Base-by-base conservation (phyloP, 495 filamentous ascomycete genomes). In the Penicillium lagena region DNA sequence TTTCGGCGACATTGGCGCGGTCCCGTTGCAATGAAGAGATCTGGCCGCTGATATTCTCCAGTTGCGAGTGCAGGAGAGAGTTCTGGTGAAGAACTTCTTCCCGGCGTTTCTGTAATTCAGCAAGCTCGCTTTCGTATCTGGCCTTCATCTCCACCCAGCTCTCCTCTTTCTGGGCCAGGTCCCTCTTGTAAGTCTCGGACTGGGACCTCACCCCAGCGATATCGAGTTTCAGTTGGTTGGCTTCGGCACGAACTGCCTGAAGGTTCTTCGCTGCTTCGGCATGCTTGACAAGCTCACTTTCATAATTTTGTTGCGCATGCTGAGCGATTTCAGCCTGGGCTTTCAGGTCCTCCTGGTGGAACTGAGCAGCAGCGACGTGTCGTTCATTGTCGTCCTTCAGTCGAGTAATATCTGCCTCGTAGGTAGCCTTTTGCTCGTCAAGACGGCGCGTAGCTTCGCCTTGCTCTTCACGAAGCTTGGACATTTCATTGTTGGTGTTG, bases 271-370 rank as follows among this genome's bases (percentile, higher is more conserved):
- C 87, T 12, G 94, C 91, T 47, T 95, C 89, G 3, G 89, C 90
- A 59, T 99, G 94, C 62, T 90, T 95, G 54, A 95, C 79, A 1
- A 97, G 75, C 54, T 97, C 94, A 40, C 77, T 80, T 60, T 99
- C 94, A 54, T 99, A 99, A 48, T 91, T 89, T 51, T 94, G 83
- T 60, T 97, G 94, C 7, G 93, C 90, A 57, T 87, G 86, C 42
- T 87, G 79, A 4, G 94, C 86, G 58, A 99, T 99, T 17, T 89
- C 83, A 15, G 90, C 90, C 64, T 99, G 94, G 1, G 86, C 85
- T 41, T 91, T 89, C 13, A 97, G 71, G 54, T 97, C 90, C 43
- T 90, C 86, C 63, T 91, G 87, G 58, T 93, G 85, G 62, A 83
- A 87, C 42, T 81, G 74, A n/a, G 85, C 81, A 17, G 86, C 77